Conservation (phyloP, 208 protist species). For the Kentomonas sorsogonicus region DNA sequence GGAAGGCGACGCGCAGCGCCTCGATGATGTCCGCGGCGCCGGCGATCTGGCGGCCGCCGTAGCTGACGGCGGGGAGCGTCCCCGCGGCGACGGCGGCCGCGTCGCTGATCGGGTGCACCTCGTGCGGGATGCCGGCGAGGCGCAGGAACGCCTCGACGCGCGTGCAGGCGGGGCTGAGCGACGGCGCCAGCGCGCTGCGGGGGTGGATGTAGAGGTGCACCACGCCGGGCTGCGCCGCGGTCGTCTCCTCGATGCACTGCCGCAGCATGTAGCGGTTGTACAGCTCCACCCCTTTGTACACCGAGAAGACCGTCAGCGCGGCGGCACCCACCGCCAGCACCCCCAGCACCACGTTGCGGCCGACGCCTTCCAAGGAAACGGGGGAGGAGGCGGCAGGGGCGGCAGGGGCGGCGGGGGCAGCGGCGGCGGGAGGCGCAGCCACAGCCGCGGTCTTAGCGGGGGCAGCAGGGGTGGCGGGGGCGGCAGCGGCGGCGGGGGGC, state of each 20-base stretch:
- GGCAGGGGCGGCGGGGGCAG: too few relatives aligned
- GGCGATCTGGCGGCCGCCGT: conserved; percentile 25
- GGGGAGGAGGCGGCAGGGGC: too few relatives aligned
- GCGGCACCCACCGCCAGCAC: conserved; percentile 25
- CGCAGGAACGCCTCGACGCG: conserved; percentile 54
- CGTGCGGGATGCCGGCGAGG: conserved; percentile 48
- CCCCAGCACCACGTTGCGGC: conserved; percentile 13
- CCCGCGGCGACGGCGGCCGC: conserved; percentile 24
- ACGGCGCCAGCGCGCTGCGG: conserved; percentile 38
- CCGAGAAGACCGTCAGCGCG: conserved; percentile 22
- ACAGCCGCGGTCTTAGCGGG: not conserved
- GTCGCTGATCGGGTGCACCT: conserved; percentile 31
- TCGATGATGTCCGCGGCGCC: conserved; percentile 29
- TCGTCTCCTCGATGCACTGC: conserved; percentile 17
- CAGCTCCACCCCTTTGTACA: conserved; percentile 20
- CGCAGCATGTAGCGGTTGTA: conserved; percentile 26
- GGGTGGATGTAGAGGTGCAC: conserved; percentile 51
- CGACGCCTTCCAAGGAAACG: too few relatives aligned
- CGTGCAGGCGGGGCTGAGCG: conserved; percentile 38
- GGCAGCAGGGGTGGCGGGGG: not conserved
- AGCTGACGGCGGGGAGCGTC: conserved; percentile 43
- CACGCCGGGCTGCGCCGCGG: conserved; percentile 15
- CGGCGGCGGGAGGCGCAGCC: not conserved
- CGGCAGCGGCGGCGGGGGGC: not conserved
- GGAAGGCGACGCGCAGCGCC: conserved; percentile 30